These are phyloP conservation scores for Metschnikowia aberdeeniae DNA, from an alignment of 805 yeast species.

Conservation along the genomic window DNA sequence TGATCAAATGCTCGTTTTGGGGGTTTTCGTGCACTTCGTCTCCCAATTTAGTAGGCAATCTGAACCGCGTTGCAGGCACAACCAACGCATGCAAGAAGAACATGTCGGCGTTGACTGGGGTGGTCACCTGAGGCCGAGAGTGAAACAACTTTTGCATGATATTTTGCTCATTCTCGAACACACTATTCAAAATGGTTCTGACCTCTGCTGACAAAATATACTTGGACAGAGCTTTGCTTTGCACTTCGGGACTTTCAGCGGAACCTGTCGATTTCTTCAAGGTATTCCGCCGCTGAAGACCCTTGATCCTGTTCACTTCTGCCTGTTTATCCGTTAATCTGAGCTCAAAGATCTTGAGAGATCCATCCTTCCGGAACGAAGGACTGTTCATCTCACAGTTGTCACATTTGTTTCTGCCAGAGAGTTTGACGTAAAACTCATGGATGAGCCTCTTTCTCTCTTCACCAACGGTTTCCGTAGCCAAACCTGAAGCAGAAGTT, in stretches of 20 bases:
- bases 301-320: conserved; percentile 78
- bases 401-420: conserved; percentile 84
- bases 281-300: conserved; percentile 69
- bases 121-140: conserved; percentile 60
- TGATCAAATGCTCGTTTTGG: conserved; percentile 83
- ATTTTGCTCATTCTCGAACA: conserved; percentile 69
- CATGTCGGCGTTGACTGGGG: conserved; percentile 62
- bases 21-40: conserved; percentile 94
- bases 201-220: conserved; percentile 87
- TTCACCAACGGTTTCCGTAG: conserved; percentile 81
- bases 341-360: conserved; percentile 85
- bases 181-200: conserved; percentile 67
- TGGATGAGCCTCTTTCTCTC: conserved; percentile 75
- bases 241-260: conserved; percentile 42
- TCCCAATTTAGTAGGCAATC: conserved; percentile 95
- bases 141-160: conserved; percentile 74
- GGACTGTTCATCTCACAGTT: conserved; percentile 97
- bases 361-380: conserved; percentile 90
- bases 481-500: conserved; percentile 60
- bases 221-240: conserved; percentile 69
- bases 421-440: conserved; percentile 68
- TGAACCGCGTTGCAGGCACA: conserved; percentile 95
- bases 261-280: conserved; percentile 29
- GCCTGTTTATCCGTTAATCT: conserved; percentile 78
- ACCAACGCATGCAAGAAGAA: conserved; percentile 85